A percentile compares a stretch with the other conserved stretches of the same genome.
phyloP scores from a whole-genome alignment of 352 stramenopile genomes.

The Pythium insidiosum region DNA sequence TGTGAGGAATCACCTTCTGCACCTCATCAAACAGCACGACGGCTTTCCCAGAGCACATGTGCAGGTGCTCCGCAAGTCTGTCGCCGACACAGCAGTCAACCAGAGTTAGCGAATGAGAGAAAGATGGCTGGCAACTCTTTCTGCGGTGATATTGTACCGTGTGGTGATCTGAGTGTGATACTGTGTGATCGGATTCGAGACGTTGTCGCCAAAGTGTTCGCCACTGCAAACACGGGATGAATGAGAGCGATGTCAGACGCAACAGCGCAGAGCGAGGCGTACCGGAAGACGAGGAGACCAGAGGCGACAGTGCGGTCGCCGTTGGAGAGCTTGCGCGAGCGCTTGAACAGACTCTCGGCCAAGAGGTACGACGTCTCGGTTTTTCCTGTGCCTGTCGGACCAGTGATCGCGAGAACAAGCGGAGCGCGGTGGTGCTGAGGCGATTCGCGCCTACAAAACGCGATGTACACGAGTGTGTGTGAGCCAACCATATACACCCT shows the following conservation, averaged over 20 bases:
- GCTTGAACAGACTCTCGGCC: slow-evolving; percentile 77
- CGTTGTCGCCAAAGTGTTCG: slow-evolving; percentile 83
- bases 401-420: slow-evolving; percentile 84
- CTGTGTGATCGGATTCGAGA: slow-evolving; percentile 68
- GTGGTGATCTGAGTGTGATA: slow-evolving; percentile 85
- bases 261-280: no score
- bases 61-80: slow-evolving; percentile 43
- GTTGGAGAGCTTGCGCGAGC: slow-evolving; percentile 59
- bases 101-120: no score
- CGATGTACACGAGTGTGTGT: no score
- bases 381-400: slow-evolving; percentile 87
- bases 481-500: no score
- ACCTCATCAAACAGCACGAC: slow-evolving; percentile 90
- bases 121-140: no score
- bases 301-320: slow-evolving; percentile 58
- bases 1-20: slow-evolving; percentile 88
- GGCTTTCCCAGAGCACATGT: slow-evolving; percentile 75
- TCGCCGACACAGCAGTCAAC: no score
- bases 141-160: slow-evolving; percentile 34
- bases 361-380: slow-evolving; percentile 85
- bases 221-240: slow-evolving; percentile 47
- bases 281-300: slow-evolving; percentile 73
- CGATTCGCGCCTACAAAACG: no score
- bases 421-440: slow-evolving; percentile 59
- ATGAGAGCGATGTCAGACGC: no score